phyloP scores from a whole-genome alignment of 2,329 filamentous ascomycete genomes.

The Periconia sp. region DNA sequence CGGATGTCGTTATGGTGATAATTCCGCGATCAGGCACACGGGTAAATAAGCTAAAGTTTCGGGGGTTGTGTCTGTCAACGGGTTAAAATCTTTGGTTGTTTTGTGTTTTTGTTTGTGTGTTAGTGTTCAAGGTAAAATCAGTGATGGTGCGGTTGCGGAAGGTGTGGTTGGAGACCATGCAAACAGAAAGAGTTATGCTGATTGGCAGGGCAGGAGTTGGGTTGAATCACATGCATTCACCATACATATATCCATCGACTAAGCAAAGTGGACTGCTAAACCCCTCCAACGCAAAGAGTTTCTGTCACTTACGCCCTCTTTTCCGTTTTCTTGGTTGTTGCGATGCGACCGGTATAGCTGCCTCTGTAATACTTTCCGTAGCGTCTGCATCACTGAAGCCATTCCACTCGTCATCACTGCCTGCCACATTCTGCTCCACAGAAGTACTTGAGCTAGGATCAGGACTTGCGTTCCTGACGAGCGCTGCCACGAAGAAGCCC shows the following conservation, averaged over 20 bases:
- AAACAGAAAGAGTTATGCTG: neutral
- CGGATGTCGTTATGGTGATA: neutral
- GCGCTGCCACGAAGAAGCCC: constrained; percentile 93
- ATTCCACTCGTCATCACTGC: constrained; percentile 45
- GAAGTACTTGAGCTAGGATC: neutral
- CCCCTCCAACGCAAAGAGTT: neutral
- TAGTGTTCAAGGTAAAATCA: neutral
- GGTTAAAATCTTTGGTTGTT: neutral
- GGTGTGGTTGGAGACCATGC: neutral
- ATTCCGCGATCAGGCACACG: neutral
- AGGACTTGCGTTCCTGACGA: constrained; percentile 61
- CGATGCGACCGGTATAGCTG: neutral
- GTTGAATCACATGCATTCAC: too few species aligned
- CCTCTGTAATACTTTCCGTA: neutral
- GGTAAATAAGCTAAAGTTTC: neutral
- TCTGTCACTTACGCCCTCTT: constrained; percentile 9
- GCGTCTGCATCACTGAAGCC: constrained; percentile 45
- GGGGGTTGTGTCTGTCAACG: neutral
- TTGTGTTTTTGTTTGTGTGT: neutral
- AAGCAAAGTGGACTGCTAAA: neutral
- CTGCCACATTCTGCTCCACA: constrained; percentile 2
- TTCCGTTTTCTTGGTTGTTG: constrained; percentile 24
- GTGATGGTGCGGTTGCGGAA: neutral
- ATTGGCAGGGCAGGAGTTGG: neutral
- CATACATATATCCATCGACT: too few species aligned